Evolutionary conservation across 2,329 filamentous ascomycete genomes (phyloP), one percentile per base, ranked within the genome.

Genomic region (Colletotrichum zoysiae): DNA sequence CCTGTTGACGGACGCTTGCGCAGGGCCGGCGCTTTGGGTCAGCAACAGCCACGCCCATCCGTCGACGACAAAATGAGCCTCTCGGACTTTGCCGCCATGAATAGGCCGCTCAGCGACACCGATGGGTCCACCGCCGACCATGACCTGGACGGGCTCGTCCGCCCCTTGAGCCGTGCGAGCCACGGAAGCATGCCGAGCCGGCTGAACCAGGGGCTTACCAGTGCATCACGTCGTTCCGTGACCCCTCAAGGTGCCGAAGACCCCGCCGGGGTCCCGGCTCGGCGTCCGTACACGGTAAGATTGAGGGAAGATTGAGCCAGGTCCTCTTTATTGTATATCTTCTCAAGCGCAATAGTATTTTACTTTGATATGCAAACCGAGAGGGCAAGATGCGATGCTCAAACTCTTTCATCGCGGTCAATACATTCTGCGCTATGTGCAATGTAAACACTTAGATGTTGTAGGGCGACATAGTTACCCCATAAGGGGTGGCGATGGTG

Each of bases 1-100:
- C 76, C 76, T 1, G 78, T 80, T 4, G 74, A 75, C 12, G 63
- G 63, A 2, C 62, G 70, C n/a, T 68, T 75, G 18, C 74, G 71
- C 16, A 70, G 61, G 16, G 33, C 57, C 9, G 55, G 65, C 16
- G 53, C 26, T 14, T 18, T 46, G 57, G 53, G 20, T n/a, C 68
- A 56, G 38, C 57, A 51, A 14, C 60, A 51, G 18, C 60, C 66
- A 20, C 63, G 71, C 20, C 65, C 60, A 6, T 42, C 58, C 1
- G 35, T 72, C 16, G 71, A 74, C 6, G 77, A 76, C 16, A 66
- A 67, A 11, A 70, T 75, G 72, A 76, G 74, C 38, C 55, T 76
- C 23, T 57, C 71, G 12, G 73, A 74, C 20, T 76, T 76, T 16
- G 74, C 73, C 14, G 67, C 62, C 11, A 70, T 66, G 62, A 73